Percentiles rank a stretch among this genome's conserved stretches.
Evolutionary conservation across 23 red algal species (phyloP).

Genomic region (Pyropia haitanensis): DNA sequence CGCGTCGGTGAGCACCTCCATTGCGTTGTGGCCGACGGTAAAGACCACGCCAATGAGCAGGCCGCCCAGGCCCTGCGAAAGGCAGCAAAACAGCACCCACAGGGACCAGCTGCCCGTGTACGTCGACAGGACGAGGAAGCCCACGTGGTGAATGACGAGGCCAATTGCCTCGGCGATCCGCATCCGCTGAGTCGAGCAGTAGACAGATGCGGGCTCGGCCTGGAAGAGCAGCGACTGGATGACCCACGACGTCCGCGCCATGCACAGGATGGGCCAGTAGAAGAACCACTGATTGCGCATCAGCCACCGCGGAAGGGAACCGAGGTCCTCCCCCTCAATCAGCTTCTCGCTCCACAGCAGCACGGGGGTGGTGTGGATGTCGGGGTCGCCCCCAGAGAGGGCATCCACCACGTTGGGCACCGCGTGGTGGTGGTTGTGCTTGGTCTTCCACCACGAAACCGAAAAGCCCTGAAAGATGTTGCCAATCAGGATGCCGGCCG

Average conservation of each 20-base stretch:
- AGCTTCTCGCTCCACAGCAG: constrained; percentile 85
- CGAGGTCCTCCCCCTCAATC: constrained; percentile 63
- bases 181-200: constrained; percentile 16
- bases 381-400: constrained; percentile 61
- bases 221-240: constrained; percentile 44
- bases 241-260: constrained; percentile 65
- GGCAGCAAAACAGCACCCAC: constrained; percentile 16
- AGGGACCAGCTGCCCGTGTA: constrained; percentile 5
- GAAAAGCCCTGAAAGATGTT: constrained; percentile 87
- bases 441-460: constrained; percentile 85
- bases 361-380: constrained; percentile 73
- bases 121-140: constrained; percentile 17
- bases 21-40: constrained; percentile 71
- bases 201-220: constrained; percentile 9
- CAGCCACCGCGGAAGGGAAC: constrained; percentile 39
- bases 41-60: constrained; percentile 74
- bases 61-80: constrained; percentile 43
- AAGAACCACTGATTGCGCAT: constrained; percentile 50
- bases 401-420: constrained; percentile 69
- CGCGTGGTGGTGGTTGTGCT: constrained; percentile 88
- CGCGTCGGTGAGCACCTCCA: constrained; percentile 62
- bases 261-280: constrained; percentile 62
- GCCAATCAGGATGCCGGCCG: constrained; percentile 54
- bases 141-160: constrained; percentile 35
- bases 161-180: constrained; percentile 25